Evolutionary conservation across 2,329 filamentous ascomycete species (phyloP).

Genomic region (Penicillium italicum): DNA sequence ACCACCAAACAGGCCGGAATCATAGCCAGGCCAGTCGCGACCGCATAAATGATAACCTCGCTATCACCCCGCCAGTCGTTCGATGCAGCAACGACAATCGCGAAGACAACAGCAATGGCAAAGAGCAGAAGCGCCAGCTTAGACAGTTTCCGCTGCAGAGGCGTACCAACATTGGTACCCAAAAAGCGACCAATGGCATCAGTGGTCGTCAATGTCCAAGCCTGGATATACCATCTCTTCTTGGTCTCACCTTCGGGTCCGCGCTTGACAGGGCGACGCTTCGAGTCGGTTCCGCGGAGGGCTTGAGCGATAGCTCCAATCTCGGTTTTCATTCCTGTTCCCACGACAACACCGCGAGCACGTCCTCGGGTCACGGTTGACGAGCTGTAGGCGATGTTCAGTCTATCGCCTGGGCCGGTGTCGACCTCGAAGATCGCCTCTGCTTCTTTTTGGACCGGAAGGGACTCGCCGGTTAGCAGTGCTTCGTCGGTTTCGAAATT

Average conservation of each 20-base stretch:
- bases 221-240: slow-evolving; percentile 52
- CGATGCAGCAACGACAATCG: slow-evolving; percentile 65
- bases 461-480: slow-evolving; percentile 60
- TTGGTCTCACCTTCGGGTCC: slow-evolving; percentile 49
- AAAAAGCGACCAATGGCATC: slow-evolving; percentile 62
- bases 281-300: slow-evolving; percentile 59
- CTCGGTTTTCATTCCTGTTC: slow-evolving; percentile 61
- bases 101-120: slow-evolving; percentile 63
- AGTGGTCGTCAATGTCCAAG: slow-evolving; percentile 51
- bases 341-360: slow-evolving; percentile 57
- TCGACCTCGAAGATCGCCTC: slow-evolving; percentile 46
- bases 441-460: slow-evolving; percentile 56
- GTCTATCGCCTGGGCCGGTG: slow-evolving; percentile 57
- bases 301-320: slow-evolving; percentile 63
- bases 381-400: slow-evolving; percentile 61
- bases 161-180: slow-evolving; percentile 66
- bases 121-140: slow-evolving; percentile 66
- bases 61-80: slow-evolving; percentile 55
- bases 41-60: slow-evolving; percentile 64
- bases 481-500: slow-evolving; percentile 74
- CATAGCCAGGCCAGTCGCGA: slow-evolving; percentile 58
- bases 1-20: slow-evolving; percentile 62
- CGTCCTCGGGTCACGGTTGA: slow-evolving; percentile 60
- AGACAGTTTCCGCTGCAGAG: slow-evolving; percentile 65
- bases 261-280: slow-evolving; percentile 51